These are phyloP conservation scores for Rhododendron mucronatum DNA, from an alignment of 148 eudicot species.

Conservation along the genomic window DNA sequence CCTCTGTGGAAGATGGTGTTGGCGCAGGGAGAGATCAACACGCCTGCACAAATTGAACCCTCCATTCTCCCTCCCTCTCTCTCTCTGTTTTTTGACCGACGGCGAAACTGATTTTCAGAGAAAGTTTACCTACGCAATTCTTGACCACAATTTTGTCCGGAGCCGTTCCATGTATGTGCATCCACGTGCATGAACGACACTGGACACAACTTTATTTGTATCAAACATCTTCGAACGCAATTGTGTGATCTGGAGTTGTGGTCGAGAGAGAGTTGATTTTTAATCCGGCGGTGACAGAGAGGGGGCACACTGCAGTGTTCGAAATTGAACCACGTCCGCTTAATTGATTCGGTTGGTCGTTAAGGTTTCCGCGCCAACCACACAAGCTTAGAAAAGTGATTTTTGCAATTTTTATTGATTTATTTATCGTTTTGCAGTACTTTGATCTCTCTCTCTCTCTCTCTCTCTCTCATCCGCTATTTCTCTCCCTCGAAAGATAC, in stretches of 20 bases:
- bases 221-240: no score
- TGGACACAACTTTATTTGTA: no score
- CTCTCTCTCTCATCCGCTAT: no score
- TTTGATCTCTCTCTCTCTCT: no score
- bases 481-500: no score
- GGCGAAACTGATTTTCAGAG: background rate
- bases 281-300: background rate
- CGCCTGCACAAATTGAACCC: background rate
- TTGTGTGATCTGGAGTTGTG: no score
- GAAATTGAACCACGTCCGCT: slow-evolving; percentile 2
- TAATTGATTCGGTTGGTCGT: background rate
- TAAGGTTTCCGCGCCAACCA: slow-evolving; percentile 1
- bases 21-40: background rate
- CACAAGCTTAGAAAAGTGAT: background rate
- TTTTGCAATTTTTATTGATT: no score
- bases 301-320: background rate
- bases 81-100: background rate
- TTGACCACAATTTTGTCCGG: no score
- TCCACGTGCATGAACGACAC: no score
- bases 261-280: background rate
- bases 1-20: background rate
- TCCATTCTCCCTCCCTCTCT: background rate
- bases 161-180: no score
- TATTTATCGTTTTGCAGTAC: no score
- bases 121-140: background rate